phyloP scores from a whole-genome alignment of 805 yeast species.

The Kodamaea lidongshanica region DNA sequence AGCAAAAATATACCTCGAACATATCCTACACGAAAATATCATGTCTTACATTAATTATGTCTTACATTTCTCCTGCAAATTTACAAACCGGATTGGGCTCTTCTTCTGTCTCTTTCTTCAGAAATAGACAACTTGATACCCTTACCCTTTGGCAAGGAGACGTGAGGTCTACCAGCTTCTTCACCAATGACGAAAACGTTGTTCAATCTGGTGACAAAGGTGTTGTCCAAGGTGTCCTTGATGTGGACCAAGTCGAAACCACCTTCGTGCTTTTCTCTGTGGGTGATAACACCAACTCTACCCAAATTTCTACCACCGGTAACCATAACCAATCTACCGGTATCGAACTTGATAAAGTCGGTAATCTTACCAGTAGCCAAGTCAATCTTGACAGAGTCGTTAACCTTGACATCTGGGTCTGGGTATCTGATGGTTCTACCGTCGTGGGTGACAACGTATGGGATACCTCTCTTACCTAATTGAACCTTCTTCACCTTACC shows the following conservation, averaged over 20 bases:
- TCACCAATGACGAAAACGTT: conserved; percentile 38
- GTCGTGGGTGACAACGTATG: conserved; percentile 24
- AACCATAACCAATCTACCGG: conserved; percentile 38
- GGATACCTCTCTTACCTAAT: conserved; percentile 22
- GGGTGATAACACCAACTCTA: conserved; percentile 38
- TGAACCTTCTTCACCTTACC: conserved; percentile 23
- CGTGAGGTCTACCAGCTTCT: conserved; percentile 37
- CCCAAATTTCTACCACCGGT: conserved; percentile 42
- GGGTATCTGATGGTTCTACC: conserved; percentile 26
- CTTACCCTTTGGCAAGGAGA: conserved; percentile 41
- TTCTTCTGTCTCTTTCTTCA: conserved; percentile 42
- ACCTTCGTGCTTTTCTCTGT: conserved; percentile 40
- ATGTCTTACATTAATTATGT: no score
- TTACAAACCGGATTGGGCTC: conserved; percentile 36
- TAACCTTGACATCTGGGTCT: conserved; percentile 19
- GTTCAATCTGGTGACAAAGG: conserved; percentile 38
- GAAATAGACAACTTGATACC: conserved; percentile 39
- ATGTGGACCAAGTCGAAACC: conserved; percentile 40
- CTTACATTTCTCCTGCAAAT: conserved; percentile 6
- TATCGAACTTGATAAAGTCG: conserved; percentile 35
- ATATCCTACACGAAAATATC: no score
- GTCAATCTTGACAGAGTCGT: conserved; percentile 23
- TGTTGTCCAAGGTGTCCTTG: conserved; percentile 36
- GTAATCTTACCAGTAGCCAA: conserved; percentile 21
- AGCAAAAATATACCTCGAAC: no score